Percentiles rank a stretch among this genome's conserved stretches.
Conservation (phyloP, 2,329 filamentous ascomycete genomes). For the Trichoderma koningiopsis region DNA sequence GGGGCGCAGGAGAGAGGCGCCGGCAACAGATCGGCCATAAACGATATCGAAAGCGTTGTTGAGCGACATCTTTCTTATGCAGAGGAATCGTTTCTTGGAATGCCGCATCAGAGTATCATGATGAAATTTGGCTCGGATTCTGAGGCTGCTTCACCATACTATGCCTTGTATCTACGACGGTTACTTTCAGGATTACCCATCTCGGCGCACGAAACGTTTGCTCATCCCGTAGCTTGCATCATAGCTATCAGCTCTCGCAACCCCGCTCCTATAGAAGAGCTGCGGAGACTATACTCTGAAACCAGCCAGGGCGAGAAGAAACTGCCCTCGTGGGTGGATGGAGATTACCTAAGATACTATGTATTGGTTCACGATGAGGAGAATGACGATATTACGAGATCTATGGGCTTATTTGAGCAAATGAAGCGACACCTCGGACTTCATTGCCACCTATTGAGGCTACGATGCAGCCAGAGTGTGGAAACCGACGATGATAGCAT, state of each 20-base stretch:
- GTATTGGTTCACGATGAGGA: constrained; percentile 97
- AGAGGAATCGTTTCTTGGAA: constrained; percentile 58
- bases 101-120: constrained; percentile 42
- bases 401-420: constrained; percentile 88
- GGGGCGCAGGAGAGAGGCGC: constrained; percentile 35
- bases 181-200: constrained; percentile 78
- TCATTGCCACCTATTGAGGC: constrained; percentile 86
- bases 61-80: constrained; percentile 77
- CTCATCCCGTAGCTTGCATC: constrained; percentile 90
- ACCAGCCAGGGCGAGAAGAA: constrained; percentile 76
- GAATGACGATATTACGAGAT: constrained; percentile 86
- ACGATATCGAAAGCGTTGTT: constrained; percentile 77
- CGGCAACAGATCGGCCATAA: constrained; percentile 44
- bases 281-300: constrained; percentile 79
- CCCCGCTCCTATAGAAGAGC: constrained; percentile 78
- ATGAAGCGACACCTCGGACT: constrained; percentile 99
- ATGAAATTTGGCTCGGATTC: constrained; percentile 47
- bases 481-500: constrained; percentile 91
- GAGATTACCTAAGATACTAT: constrained; percentile 93
- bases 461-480: constrained; percentile 82
- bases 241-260: constrained; percentile 94
- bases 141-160: constrained; percentile 72
- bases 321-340: constrained; percentile 83
- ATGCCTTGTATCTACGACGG: constrained; percentile 80
- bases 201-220: constrained; percentile 86